Evolutionary conservation across 345 rosid species (phyloP).

Genomic region (Hevea brasiliensis): DNA sequence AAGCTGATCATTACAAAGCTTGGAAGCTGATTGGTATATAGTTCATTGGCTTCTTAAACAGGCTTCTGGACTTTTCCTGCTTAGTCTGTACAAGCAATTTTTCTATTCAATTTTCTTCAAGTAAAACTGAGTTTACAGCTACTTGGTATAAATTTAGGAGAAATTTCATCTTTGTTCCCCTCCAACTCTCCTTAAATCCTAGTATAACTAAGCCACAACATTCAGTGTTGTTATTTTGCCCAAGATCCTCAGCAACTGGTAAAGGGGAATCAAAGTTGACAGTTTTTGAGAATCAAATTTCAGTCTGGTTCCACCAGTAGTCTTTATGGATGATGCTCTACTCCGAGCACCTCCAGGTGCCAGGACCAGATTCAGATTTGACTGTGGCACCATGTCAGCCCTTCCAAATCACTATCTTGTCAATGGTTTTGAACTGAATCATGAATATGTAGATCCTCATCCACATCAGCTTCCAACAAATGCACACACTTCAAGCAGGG

Average conservation of each 20-base stretch:
- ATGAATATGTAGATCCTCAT: neutral
- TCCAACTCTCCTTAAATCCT: neutral
- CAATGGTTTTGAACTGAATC: neutral
- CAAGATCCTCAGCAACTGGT: neutral
- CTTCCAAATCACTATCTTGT: conserved; percentile 5
- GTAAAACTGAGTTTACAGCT: neutral
- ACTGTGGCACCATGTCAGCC: conserved; percentile 1
- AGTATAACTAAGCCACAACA: no score
- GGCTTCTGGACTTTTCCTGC: neutral
- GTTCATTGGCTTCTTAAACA: neutral
- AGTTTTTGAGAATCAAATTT: neutral
- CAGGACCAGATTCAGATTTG: conserved; percentile 9
- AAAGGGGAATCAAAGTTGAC: neutral
- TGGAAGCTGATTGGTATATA: neutral
- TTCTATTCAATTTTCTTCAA: neutral
- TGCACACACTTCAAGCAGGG: neutral
- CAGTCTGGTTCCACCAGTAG: neutral
- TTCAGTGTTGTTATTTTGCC: neutral
- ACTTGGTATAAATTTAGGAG: neutral
- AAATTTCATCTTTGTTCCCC: neutral
- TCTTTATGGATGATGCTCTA: conserved; percentile 10
- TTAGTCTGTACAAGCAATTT: neutral
- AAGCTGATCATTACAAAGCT: neutral
- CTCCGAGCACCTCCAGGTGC: conserved; percentile 7
- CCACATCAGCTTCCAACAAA: neutral